Percentiles rank a stretch among this genome's conserved stretches.
Evolutionary conservation across 2,329 filamentous ascomycete species (phyloP).

Genomic region (Incumbomyces lentus): DNA sequence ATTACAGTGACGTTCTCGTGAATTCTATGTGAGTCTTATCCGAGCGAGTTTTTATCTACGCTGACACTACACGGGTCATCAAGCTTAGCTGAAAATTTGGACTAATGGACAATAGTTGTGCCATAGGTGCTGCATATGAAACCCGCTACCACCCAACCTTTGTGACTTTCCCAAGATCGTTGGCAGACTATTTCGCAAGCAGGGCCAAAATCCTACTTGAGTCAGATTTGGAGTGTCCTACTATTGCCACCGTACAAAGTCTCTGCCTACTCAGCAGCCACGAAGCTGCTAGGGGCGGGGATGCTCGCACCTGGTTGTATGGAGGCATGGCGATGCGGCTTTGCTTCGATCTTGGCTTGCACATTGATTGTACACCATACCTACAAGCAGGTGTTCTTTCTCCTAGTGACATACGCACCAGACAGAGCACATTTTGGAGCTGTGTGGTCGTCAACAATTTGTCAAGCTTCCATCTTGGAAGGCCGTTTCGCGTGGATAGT

Average conservation of each 20-base stretch:
- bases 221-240: constrained; percentile 38
- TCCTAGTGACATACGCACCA: background rate
- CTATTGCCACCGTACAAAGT: constrained; percentile 39
- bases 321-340: constrained; percentile 34
- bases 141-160: constrained; percentile 1
- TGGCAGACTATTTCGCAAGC: constrained; percentile 2
- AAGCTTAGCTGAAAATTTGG: no score
- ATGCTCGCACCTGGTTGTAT: constrained; percentile 39
- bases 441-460: constrained; percentile 2
- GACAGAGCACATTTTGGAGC: constrained; percentile 4
- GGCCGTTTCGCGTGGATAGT: constrained; percentile 5
- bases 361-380: constrained; percentile 21
- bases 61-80: no score
- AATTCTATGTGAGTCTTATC: background rate
- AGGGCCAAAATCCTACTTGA: constrained; percentile 31
- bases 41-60: background rate
- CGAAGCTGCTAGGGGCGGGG: constrained; percentile 35
- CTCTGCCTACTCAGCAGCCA: constrained; percentile 36
- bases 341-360: constrained; percentile 35
- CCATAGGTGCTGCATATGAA: constrained; percentile 1
- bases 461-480: constrained; percentile 3
- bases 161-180: constrained; percentile 3
- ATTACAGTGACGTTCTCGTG: background rate
- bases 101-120: background rate
- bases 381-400: background rate